A percentile compares a stretch with the other conserved stretches of the same genome.
Conservation (phyloP, 805 yeast genomes). For the Yarrowia alimentaria region DNA sequence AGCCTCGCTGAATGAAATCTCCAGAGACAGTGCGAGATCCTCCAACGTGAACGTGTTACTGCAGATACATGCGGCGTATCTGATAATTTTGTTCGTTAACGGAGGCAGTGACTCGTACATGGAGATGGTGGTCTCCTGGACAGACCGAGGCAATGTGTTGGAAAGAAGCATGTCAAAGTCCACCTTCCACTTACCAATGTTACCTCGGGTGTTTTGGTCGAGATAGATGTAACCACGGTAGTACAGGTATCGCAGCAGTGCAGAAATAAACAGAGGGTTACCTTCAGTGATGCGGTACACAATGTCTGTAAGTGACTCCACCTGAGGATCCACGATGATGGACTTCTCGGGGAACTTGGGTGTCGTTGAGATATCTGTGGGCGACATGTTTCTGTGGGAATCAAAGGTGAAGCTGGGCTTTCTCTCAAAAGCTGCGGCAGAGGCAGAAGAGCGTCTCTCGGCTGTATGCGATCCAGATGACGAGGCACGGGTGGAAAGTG, state of each 20-base stretch:
- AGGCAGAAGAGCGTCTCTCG: conserved; percentile 7
- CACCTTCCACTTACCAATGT: conserved; percentile 33
- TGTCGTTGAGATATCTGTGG: too few relatives aligned
- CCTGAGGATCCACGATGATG: too few relatives aligned
- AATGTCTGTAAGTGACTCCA: conserved; percentile 31
- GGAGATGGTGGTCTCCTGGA: conserved; percentile 31
- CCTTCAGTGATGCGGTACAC: conserved; percentile 35
- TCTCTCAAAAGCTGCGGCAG: too few relatives aligned
- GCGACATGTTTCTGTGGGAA: not conserved
- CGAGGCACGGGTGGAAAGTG: conserved; percentile 27
- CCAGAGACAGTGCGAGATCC: conserved; percentile 43
- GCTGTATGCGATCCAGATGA: conserved; percentile 1
- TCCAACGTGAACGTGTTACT: conserved; percentile 44
- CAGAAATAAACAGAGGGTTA: conserved; percentile 32
- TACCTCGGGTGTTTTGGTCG: conserved; percentile 24
- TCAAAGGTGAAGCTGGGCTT: conserved; percentile 24
- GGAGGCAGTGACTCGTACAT: conserved; percentile 35
- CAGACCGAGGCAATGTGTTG: conserved; percentile 22
- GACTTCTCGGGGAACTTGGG: too few relatives aligned
- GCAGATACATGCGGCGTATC: conserved; percentile 47
- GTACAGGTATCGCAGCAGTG: conserved; percentile 31
- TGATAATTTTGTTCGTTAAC: conserved; percentile 38
- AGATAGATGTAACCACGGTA: conserved; percentile 31
- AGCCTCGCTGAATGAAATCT: conserved; percentile 40
- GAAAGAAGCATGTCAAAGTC: conserved; percentile 31